A percentile compares a stretch with the other conserved stretches of the same genome.
Conservation (phyloP, 805 yeast genomes). For the Pichia eremophila region DNA sequence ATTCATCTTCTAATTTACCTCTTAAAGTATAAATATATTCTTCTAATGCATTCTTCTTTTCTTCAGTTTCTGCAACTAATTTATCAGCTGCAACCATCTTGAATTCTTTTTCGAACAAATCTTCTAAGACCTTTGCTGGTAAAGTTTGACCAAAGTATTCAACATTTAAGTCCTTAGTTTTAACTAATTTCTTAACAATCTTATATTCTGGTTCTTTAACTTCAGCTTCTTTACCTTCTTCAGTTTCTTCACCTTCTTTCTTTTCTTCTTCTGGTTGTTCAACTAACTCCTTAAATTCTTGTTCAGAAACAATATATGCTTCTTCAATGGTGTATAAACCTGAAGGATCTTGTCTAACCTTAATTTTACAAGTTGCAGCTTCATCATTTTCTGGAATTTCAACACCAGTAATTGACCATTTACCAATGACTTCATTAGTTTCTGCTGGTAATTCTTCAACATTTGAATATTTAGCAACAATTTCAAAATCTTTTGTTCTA, state of each 20-base stretch:
- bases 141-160: constrained; percentile 54
- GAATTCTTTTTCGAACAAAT: constrained; percentile 72
- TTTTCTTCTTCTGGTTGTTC: constrained; percentile 43
- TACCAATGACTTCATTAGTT: constrained; percentile 57
- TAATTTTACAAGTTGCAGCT: constrained; percentile 77
- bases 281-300: constrained; percentile 78
- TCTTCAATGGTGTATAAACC: constrained; percentile 91
- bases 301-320: constrained; percentile 92
- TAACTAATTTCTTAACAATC: constrained; percentile 87
- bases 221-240: constrained; percentile 29
- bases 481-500: constrained; percentile 81
- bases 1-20: constrained; percentile 90
- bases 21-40: constrained; percentile 97
- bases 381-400: constrained; percentile 67
- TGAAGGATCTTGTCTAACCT: constrained; percentile 94
- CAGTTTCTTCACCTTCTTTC: constrained; percentile 22
- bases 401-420: constrained; percentile 84
- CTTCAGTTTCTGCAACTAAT: constrained; percentile 97
- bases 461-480: constrained; percentile 80
- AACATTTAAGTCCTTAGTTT: constrained; percentile 71
- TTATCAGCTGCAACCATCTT: constrained; percentile 83
- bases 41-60: constrained; percentile 95
- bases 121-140: constrained; percentile 44
- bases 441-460: constrained; percentile 65
- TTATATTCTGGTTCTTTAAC: constrained; percentile 77